phyloP scores from a whole-genome alignment of 192 early-diverging fungal species.

The Phycomyces blakesleeanus region DNA sequence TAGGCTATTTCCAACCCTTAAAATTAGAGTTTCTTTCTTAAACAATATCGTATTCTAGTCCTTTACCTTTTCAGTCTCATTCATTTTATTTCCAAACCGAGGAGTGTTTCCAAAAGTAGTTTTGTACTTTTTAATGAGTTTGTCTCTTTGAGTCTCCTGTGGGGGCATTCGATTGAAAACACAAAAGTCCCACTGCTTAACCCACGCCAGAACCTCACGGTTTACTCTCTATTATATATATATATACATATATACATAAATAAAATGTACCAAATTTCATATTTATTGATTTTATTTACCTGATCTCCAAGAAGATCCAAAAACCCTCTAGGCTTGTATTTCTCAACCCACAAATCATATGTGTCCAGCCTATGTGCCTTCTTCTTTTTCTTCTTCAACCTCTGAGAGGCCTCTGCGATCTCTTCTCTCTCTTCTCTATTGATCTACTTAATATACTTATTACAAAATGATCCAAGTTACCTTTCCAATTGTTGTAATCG shows the following conservation, averaged over 20 bases:
- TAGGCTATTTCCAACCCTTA: conserved; percentile 1
- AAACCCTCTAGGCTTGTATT: conserved; percentile 78
- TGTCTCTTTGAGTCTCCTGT: conserved; percentile 22
- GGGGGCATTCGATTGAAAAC: conserved; percentile 63
- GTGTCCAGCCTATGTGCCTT: not conserved
- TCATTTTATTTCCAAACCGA: not conserved
- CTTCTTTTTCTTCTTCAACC: not conserved
- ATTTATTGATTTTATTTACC: too few species aligned
- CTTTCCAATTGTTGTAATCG: conserved; percentile 11
- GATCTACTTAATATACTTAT: not conserved
- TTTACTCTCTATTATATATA: conserved; percentile 57
- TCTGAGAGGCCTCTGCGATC: not conserved
- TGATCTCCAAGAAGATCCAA: conserved; percentile 90
- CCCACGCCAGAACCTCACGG: conserved; percentile 86
- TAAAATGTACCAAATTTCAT: too few species aligned
- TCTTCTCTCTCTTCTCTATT: conserved; percentile 3
- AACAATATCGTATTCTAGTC: too few species aligned
- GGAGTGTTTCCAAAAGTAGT: conserved; percentile 9
- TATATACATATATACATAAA: too few species aligned
- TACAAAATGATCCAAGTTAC: not conserved
- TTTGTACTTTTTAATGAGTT: conserved; percentile 16
- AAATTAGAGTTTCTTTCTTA: too few species aligned
- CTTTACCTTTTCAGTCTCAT: not conserved
- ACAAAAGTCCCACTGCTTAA: conserved; percentile 96
- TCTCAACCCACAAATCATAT: conserved; percentile 80